phyloP scores from a whole-genome alignment of 2,329 filamentous ascomycete genomes.

The Cladophialophora immunda region DNA sequence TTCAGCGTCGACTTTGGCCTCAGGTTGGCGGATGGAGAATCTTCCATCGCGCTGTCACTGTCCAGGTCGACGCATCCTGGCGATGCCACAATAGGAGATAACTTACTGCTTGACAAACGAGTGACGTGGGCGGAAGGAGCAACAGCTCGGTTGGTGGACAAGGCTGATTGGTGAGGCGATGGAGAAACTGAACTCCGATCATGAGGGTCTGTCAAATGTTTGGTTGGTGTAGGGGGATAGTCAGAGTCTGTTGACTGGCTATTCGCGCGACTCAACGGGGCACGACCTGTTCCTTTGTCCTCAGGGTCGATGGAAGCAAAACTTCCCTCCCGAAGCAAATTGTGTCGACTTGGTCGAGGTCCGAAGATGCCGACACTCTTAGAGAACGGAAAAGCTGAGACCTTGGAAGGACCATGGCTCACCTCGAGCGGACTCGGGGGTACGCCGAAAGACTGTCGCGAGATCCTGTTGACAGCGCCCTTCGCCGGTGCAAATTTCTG shows the following conservation, averaged over 20 bases:
- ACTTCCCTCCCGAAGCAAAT: conserved; percentile 68
- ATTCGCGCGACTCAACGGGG: conserved; percentile 63
- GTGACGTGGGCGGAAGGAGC: conserved; percentile 31
- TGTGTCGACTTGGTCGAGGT: conserved; percentile 59
- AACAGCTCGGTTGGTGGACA: conserved; percentile 40
- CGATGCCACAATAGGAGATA: conserved; percentile 44
- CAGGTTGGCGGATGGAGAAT: conserved; percentile 45
- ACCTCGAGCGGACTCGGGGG: conserved; percentile 84
- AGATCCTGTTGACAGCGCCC: conserved; percentile 68
- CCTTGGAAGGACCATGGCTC: conserved; percentile 65
- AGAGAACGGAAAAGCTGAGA: conserved; percentile 73
- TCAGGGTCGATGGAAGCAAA: conserved; percentile 83
- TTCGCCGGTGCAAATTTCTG: conserved; percentile 64
- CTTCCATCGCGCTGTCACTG: conserved; percentile 46
- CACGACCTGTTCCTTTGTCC: conserved; percentile 68
- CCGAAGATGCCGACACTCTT: conserved; percentile 70
- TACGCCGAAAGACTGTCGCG: conserved; percentile 76
- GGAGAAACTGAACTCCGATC: conserved; percentile 38
- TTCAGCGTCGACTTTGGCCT: conserved; percentile 47
- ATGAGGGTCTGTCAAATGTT: conserved; percentile 54
- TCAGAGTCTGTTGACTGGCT: conserved; percentile 73
- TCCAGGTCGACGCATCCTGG: conserved; percentile 43
- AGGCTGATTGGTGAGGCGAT: conserved; percentile 36
- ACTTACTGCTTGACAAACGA: conserved; percentile 49
- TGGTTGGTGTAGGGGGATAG: conserved; percentile 93